Base-by-base conservation (phyloP, 257 asterid genomes). In the Scutellaria galericulata region DNA sequence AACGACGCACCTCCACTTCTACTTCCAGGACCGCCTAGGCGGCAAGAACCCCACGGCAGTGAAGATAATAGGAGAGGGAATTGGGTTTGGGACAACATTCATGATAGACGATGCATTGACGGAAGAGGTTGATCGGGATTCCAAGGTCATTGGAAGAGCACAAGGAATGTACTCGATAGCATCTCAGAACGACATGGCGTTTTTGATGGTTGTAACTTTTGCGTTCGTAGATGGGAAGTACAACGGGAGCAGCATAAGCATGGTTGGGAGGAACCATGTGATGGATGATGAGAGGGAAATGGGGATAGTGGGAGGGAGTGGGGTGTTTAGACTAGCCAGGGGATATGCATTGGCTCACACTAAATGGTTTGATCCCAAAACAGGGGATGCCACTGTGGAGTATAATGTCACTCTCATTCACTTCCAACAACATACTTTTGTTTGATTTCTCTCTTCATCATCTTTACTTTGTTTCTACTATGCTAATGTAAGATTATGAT, bases 221-320 rank as follows among this genome's bases (percentile, higher is more conserved):
- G 60, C 7, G 1, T 81, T 83, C 51, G 24, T 75, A 0, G 50
- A 76, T 22, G 81, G 85, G 72, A 56, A 40, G 56, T 75, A 74
- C 61, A 78, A 83, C 35, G 86, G 88, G 52, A 83, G 84, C 63
- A 50, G 80, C 59, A 27, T 83, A 0, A 76, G 86, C 74, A 65
- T 80, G 79, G 59, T 83, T 6, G 87, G 87, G 24, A 57, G 83
- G 77, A 80, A 83, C 57, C 87, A 80, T 20, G 85, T 80, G 53
- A 0, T 63, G 18, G 87, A 83, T 37, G 71, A 48, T 8, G 77
- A 44, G n/a, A 80, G 88, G 24, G 88, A 83, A 53, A 81, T 83
- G 88, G 84, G 85, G 2, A 76, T 83, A 6, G 82, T 83, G n/a
- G 87, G 87, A 5, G 87, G 87, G 54, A 75, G 75, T 7, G 85